Conservation (phyloP, 305 asterid species). For the Lippia alba region DNA sequence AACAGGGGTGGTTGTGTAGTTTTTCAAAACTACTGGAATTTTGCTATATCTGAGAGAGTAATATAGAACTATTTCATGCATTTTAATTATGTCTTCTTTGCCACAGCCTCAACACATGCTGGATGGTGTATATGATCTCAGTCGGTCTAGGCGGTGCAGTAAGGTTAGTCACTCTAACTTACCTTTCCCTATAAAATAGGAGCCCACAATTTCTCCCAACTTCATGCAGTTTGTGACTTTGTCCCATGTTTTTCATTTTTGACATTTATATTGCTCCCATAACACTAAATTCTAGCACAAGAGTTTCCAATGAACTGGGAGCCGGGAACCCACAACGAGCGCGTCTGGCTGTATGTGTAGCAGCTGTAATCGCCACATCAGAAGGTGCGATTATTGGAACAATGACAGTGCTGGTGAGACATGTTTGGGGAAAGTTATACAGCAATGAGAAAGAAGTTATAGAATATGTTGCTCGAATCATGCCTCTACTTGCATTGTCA, state of each 20-base stretch:
- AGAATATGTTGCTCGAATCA: conserved; percentile 56
- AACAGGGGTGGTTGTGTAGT: no score
- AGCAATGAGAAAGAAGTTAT: conserved; percentile 70
- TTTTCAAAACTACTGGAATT: no score
- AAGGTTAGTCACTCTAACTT: conserved; percentile 47
- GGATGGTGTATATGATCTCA: conserved; percentile 82
- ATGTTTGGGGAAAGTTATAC: conserved; percentile 70
- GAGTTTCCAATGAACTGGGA: conserved; percentile 76
- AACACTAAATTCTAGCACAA: conserved; percentile 47
- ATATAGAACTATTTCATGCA: background rate
- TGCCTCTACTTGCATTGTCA: conserved; percentile 68
- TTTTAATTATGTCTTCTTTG: background rate
- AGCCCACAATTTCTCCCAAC: background rate
- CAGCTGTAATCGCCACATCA: conserved; percentile 54
- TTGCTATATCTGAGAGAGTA: background rate
- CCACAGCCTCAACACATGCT: conserved; percentile 79
- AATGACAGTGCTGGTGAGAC: conserved; percentile 54
- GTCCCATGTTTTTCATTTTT: background rate
- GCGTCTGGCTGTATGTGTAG: conserved; percentile 55
- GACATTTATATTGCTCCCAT: conserved; percentile 5
- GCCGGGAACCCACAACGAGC: conserved; percentile 57
- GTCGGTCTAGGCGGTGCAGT: conserved; percentile 81
- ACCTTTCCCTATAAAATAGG: background rate
- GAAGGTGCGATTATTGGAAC: conserved; percentile 54
- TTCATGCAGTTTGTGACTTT: background rate